A percentile compares a stretch with the other conserved stretches of the same genome.
Evolutionary conservation across 352 stramenopile genomes (phyloP).

Genomic region (Phytophthora macrochlamydospora): DNA sequence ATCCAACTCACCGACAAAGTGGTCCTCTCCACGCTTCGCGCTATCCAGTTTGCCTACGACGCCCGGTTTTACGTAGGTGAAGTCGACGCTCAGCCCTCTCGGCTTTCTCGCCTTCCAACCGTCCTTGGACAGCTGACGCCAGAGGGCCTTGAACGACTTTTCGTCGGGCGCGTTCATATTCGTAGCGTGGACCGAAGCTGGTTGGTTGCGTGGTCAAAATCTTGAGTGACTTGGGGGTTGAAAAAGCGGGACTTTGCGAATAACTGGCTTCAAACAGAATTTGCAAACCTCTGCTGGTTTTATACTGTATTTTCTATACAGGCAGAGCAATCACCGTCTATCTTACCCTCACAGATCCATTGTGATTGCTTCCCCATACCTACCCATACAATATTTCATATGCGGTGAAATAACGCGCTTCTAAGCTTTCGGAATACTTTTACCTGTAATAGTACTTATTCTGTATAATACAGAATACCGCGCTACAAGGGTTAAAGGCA

Average conservation of each 20-base stretch:
- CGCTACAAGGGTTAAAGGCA: constrained; percentile 9
- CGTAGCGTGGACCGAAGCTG: background rate
- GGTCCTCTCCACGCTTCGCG: background rate
- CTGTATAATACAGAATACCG: background rate
- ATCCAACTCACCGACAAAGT: constrained; percentile 1
- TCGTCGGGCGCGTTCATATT: background rate
- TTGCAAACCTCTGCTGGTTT: background rate
- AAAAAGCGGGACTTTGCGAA: background rate
- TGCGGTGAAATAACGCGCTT: background rate
- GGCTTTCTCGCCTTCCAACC: background rate
- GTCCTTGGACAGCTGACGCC: background rate
- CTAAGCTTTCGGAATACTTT: background rate
- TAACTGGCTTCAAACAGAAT: background rate
- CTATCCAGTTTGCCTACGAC: constrained; percentile 4
- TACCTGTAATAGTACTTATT: background rate
- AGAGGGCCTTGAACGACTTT: background rate
- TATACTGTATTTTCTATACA: background rate
- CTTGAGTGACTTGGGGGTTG: background rate
- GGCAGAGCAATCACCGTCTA: background rate
- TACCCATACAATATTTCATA: background rate
- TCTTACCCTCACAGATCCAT: background rate
- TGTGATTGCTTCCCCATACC: background rate
- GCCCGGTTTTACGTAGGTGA: constrained; percentile 7
- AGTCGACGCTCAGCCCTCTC: background rate
- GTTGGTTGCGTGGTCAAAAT: background rate